Evolutionary conservation across 176 grass and related monocot species (phyloP).

Genomic region (Musa itinerans): DNA sequence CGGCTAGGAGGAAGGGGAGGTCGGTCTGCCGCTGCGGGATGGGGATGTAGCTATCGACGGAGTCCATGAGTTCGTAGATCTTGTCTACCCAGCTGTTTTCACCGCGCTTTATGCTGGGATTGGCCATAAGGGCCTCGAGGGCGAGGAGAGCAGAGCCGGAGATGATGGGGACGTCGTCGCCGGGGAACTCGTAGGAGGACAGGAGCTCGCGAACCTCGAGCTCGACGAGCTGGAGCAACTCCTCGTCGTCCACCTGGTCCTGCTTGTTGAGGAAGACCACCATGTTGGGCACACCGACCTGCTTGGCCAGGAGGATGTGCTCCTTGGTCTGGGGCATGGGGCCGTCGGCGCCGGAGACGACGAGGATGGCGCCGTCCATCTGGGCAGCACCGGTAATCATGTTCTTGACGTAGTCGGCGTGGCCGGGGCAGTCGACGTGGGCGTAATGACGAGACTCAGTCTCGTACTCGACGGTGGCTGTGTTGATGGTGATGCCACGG

Average conservation of each 20-base stretch:
- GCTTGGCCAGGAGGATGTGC: constrained; percentile 18
- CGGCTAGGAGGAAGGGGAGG: constrained; percentile 12
- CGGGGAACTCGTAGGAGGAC: constrained; percentile 9
- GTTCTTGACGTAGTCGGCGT: constrained; percentile 22
- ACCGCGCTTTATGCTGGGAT: constrained; percentile 5
- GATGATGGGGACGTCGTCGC: constrained; percentile 7
- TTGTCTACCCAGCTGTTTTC: constrained; percentile 18
- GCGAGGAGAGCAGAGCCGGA: constrained; percentile 15
- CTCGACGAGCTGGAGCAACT: constrained; percentile 20
- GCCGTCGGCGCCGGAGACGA: constrained; percentile 18
- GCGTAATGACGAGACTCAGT: constrained; percentile 11
- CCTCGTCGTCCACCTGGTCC: constrained; percentile 22
- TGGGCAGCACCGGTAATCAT: constrained; percentile 20
- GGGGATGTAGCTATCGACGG: constrained; percentile 17
- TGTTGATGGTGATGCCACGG: constrained; percentile 20
- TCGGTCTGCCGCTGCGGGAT: constrained; percentile 15
- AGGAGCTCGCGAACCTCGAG: constrained; percentile 20
- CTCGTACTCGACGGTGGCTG: constrained; percentile 24
- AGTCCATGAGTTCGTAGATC: constrained; percentile 20
- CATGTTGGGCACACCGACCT: constrained; percentile 21
- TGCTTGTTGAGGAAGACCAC: constrained; percentile 25
- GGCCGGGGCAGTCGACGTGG: constrained; percentile 20
- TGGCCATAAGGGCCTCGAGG: constrained; percentile 8
- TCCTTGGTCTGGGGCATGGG: constrained; percentile 22
- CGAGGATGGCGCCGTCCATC: constrained; percentile 20